Base-by-base conservation (phyloP, 768 basidiomycete genomes). In the Sistotremastrum niveocremeum region DNA sequence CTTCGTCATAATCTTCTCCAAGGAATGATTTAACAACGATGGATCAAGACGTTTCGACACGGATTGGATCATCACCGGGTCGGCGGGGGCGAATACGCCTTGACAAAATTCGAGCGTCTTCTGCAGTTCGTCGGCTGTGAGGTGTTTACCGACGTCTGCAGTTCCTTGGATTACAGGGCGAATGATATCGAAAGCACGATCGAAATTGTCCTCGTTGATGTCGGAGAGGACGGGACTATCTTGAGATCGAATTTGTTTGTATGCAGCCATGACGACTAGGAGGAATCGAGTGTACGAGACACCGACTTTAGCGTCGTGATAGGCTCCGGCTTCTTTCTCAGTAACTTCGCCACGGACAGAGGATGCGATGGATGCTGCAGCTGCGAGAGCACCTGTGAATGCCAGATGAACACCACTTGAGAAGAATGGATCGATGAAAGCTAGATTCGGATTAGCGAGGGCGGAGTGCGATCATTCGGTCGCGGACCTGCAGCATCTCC, bases 381-480 rank as follows among this genome's bases (percentile, higher is more conserved):
- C 76, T 11, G 76, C 72, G 28, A 79, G 64, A 0, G 71, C 76
- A n/a, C 74, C 75, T n/a, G 75, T 77, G 58, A 78, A 63, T 11
- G 77, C 77, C 20, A 79, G 66, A 51, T 79, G 77, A n/a, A 79
- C 66, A 1, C 77, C 76, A 5, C 71, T 73, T 3, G 77, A 79
- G 60, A 79, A 79, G 60, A 78, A 71, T 0, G 77, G 77, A 51
- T 79, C 77, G 46, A 79, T 77, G 54, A 75, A 77, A 2, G 74
- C 73, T 72, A 12, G 3, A 9, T 42, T 28, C 41, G 37, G 37
- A 2, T 38, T 28, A 3, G 32, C 4, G 6, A 46, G 3, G 33
- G 36, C 36, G 8, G 45, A 40, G 37, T 46, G 41, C 20, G 11
- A 12, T 29, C 3, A 46, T 12, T 46, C 45, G 5, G 11, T 2